Evolutionary conservation across 2,329 filamentous ascomycete species (phyloP).

Genomic region (Phialocephala sp.): DNA sequence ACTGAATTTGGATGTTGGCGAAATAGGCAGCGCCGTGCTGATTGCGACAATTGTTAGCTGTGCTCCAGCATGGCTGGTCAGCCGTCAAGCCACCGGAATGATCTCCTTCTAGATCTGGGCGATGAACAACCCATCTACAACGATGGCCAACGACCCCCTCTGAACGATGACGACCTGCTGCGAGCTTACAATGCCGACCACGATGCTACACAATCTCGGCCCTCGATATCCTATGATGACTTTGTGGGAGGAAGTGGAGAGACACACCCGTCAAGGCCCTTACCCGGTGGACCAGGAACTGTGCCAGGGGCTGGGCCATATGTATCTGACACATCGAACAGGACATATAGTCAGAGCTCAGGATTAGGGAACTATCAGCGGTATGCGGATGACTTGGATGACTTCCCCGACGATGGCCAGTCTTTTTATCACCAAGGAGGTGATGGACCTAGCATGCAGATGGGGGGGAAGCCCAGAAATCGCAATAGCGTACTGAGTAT

Average conservation of each 20-base stretch:
- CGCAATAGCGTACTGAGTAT: conserved; percentile 88
- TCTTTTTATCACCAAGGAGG: conserved; percentile 83
- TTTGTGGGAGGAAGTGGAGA: conserved; percentile 76
- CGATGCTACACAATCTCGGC: conserved; percentile 69
- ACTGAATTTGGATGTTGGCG: conserved; percentile 29
- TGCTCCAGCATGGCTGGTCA: conserved; percentile 64
- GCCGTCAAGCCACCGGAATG: conserved; percentile 53
- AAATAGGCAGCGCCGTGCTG: conserved; percentile 30
- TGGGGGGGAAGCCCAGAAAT: conserved; percentile 66
- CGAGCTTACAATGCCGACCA: conserved; percentile 69
- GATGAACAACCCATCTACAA: conserved; percentile 75
- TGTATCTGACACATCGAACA: conserved; percentile 23
- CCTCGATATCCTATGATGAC: conserved; percentile 92
- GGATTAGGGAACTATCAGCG: conserved; percentile 87
- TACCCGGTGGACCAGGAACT: conserved; percentile 42
- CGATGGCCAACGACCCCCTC: conserved; percentile 76
- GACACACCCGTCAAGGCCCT: conserved; percentile 53
- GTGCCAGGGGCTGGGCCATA: conserved; percentile 38
- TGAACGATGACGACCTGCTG: conserved; percentile 81
- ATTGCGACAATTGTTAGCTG: conserved; percentile 39
- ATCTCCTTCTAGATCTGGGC: conserved; percentile 77
- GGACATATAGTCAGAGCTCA: conserved; percentile 70
- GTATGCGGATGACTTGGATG: conserved; percentile 88
- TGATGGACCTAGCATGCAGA: conserved; percentile 56
- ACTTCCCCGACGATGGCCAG: conserved; percentile 77